Conservation (phyloP, 306 rosid species). For the Fragaria ananassa region DNA sequence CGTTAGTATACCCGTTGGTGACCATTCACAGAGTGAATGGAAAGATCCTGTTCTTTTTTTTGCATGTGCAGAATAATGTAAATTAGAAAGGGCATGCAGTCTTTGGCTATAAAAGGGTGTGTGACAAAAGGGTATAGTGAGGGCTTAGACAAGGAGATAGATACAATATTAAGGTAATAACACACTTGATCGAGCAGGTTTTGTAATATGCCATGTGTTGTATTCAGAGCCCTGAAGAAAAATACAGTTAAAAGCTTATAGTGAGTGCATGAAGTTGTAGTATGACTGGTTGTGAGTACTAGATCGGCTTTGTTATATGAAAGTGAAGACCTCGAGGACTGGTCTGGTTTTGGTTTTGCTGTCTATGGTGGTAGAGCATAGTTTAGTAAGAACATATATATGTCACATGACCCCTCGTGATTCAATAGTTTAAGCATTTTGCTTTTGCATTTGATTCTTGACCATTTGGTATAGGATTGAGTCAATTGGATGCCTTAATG, state of each 20-base stretch:
- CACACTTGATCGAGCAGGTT: background rate
- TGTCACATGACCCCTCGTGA: background rate
- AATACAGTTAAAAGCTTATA: slow-evolving; percentile 9
- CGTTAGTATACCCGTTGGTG: too few relatives aligned
- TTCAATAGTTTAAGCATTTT: background rate
- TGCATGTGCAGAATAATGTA: slow-evolving; percentile 26
- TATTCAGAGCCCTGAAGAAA: slow-evolving; percentile 14
- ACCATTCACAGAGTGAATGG: too few relatives aligned
- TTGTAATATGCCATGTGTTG: background rate
- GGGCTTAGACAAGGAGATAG: slow-evolving; percentile 1
- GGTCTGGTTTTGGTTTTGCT: background rate
- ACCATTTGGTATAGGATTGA: background rate
- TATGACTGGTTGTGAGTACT: slow-evolving; percentile 18
- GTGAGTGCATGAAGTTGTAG: slow-evolving; percentile 24
- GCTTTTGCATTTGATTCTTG: background rate
- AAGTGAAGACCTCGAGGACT: slow-evolving; percentile 9
- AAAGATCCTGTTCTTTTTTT: background rate
- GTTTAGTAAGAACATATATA: background rate
- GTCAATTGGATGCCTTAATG: background rate
- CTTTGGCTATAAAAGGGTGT: slow-evolving; percentile 10
- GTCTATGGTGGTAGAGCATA: background rate
- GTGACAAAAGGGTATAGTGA: slow-evolving; percentile 9
- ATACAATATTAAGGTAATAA: background rate
- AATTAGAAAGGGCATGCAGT: slow-evolving; percentile 24
- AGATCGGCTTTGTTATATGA: background rate